phyloP scores from a whole-genome alignment of 2,329 filamentous ascomycete species.

The Tolypocladium ophioglossoides region DNA sequence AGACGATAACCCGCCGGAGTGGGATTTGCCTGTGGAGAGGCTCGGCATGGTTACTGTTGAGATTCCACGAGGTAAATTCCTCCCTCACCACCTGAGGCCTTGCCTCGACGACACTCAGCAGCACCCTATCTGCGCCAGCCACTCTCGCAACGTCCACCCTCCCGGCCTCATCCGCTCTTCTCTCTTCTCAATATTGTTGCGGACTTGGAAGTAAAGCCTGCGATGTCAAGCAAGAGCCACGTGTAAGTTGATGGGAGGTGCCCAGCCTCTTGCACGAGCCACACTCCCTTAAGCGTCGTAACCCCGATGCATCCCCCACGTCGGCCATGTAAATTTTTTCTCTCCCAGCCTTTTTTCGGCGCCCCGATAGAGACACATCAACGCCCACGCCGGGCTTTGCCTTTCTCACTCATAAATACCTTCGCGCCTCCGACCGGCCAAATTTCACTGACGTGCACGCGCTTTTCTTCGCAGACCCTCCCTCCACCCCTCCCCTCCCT shows the following conservation, averaged over 20 bases:
- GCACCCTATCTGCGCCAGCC: no score
- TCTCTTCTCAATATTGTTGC: no score
- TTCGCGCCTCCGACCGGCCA: constrained; percentile 32
- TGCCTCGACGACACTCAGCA: no score
- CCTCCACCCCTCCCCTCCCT: constrained; percentile 11
- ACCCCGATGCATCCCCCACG: constrained; percentile 5
- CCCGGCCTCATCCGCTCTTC: no score
- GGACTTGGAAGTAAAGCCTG: neutral
- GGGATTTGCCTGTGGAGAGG: neutral
- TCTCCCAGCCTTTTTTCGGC: constrained; percentile 15
- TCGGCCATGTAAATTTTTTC: constrained; percentile 25
- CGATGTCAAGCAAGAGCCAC: neutral
- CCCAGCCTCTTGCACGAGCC: constrained; percentile 3
- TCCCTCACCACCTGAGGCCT: no score
- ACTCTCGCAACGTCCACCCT: no score
- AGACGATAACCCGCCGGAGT: neutral
- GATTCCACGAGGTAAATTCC: neutral
- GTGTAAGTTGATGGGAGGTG: no score
- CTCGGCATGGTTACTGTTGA: no score
- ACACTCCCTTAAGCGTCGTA: constrained; percentile 3
- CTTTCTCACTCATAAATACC: constrained; percentile 35
- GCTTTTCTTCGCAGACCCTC: constrained; percentile 32
- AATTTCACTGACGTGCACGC: constrained; percentile 35
- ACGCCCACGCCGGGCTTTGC: constrained; percentile 21
- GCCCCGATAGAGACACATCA: constrained; percentile 29